A percentile compares a stretch with the other conserved stretches of the same genome.
Conservation (phyloP, 1,284 basidiomycete genomes). For the Pascua guehoae region DNA sequence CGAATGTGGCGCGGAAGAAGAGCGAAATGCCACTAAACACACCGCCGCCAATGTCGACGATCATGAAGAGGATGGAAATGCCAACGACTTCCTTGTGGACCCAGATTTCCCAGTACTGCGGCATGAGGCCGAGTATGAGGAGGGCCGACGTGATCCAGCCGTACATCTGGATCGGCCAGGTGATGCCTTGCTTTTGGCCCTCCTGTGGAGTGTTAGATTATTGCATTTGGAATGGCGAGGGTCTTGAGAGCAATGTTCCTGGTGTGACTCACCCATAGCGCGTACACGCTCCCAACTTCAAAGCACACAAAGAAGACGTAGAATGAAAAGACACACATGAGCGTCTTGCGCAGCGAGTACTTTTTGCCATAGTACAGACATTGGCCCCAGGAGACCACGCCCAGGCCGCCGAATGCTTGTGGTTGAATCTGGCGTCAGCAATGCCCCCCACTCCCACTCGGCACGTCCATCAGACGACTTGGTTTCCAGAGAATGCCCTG, state of each 20-base stretch:
- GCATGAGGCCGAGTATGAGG: constrained; percentile 62
- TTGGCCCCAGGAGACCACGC: constrained; percentile 63
- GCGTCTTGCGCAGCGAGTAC: constrained; percentile 46
- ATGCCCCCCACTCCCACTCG: background rate
- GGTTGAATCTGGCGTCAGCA: constrained; percentile 57
- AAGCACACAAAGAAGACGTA: constrained; percentile 57
- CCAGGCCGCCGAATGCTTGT: constrained; percentile 64
- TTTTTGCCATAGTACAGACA: constrained; percentile 60
- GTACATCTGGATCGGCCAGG: constrained; percentile 58
- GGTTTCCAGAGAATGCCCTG: too few species aligned
- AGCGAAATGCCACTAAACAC: constrained; percentile 66
- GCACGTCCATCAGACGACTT: too few species aligned
- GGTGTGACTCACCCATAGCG: constrained; percentile 48
- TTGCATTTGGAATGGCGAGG: too few species aligned
- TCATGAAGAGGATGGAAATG: constrained; percentile 67
- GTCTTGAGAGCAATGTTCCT: too few species aligned
- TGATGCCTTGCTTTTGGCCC: constrained; percentile 53
- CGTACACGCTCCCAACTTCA: constrained; percentile 61
- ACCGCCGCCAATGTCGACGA: constrained; percentile 67
- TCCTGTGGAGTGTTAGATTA: too few species aligned
- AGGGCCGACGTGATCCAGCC: constrained; percentile 63
- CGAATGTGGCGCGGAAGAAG: constrained; percentile 64
- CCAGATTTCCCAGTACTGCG: constrained; percentile 65
- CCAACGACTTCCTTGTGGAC: constrained; percentile 66
- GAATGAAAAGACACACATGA: constrained; percentile 47